Conservation (phyloP, 164 flowering plant genomes). For the Annona squamosa region DNA sequence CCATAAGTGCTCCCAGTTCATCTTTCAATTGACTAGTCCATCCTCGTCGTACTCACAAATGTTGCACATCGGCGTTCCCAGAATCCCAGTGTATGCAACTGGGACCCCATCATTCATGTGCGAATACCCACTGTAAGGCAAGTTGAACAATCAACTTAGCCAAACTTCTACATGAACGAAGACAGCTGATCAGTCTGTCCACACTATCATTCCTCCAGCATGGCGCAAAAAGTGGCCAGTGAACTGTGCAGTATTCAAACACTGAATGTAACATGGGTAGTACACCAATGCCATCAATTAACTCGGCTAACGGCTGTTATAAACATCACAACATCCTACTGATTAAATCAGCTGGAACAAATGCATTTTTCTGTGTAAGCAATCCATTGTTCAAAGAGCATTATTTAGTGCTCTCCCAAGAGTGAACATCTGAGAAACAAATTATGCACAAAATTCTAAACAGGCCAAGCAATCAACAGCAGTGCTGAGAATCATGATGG, state of each 20-base stretch:
- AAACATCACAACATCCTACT: no score
- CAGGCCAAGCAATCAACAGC: no score
- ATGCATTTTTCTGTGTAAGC: no score
- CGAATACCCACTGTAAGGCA: not conserved
- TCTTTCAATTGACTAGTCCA: not conserved
- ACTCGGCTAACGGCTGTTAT: no score
- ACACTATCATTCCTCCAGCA: not conserved
- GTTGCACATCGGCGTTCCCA: not conserved
- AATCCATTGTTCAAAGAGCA: no score
- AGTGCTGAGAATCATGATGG: no score
- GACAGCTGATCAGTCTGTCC: not conserved
- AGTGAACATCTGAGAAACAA: no score
- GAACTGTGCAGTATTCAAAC: not conserved
- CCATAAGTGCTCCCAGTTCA: no score
- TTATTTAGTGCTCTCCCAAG: no score
- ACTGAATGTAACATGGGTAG: not conserved
- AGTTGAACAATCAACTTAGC: not conserved
- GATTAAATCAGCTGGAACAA: no score
- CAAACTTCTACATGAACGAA: not conserved
- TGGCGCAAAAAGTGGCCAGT: not conserved
- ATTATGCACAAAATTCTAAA: no score
- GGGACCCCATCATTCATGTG: not conserved
- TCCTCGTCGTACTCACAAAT: not conserved
- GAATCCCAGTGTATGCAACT: not conserved
- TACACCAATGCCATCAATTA: not conserved